These are phyloP conservation scores for Neocatenulostroma microsporum DNA, from an alignment of 2,329 filamentous ascomycete species.

Conservation along the genomic window DNA sequence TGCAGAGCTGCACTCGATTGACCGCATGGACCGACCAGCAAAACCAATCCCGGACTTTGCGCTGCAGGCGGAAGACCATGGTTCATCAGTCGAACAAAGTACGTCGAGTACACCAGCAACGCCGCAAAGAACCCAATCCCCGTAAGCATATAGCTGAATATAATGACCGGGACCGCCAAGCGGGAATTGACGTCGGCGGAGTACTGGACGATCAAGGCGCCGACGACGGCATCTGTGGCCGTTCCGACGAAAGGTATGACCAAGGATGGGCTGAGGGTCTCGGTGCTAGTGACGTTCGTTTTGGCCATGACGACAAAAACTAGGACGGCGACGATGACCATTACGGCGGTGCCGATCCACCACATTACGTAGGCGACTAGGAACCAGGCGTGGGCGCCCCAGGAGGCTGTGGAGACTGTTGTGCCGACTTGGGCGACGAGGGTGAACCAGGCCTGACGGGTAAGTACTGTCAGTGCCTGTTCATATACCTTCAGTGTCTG, in stretches of 20 bases:
- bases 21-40: slow-evolving; percentile 15
- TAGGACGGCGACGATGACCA: slow-evolving; percentile 1
- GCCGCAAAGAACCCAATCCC: slow-evolving; percentile 14
- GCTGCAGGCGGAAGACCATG: slow-evolving; percentile 9
- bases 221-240: slow-evolving; percentile 10
- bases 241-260: slow-evolving; percentile 12
- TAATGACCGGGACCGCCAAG: slow-evolving; percentile 15
- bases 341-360: slow-evolving; percentile 14
- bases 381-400: slow-evolving; percentile 15
- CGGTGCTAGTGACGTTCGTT: slow-evolving; percentile 5
- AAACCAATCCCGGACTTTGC: slow-evolving; percentile 8
- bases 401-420: slow-evolving; percentile 9
- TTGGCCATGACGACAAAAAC: slow-evolving; percentile 9
- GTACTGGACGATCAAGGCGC: slow-evolving; percentile 8
- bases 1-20: slow-evolving; percentile 13
- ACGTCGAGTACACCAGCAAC: slow-evolving; percentile 11
- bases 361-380: slow-evolving; percentile 14
- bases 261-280: slow-evolving; percentile 9
- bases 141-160: slow-evolving; percentile 12
- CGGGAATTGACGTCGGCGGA: slow-evolving; percentile 8
- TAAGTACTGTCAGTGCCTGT: neutral
- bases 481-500: neutral
- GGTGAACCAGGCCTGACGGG: slow-evolving; percentile 8
- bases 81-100: slow-evolving; percentile 10
- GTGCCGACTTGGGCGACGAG: slow-evolving; percentile 10